phyloP scores from a whole-genome alignment of 257 asterid genomes.

The Solanum ossicruentum region DNA sequence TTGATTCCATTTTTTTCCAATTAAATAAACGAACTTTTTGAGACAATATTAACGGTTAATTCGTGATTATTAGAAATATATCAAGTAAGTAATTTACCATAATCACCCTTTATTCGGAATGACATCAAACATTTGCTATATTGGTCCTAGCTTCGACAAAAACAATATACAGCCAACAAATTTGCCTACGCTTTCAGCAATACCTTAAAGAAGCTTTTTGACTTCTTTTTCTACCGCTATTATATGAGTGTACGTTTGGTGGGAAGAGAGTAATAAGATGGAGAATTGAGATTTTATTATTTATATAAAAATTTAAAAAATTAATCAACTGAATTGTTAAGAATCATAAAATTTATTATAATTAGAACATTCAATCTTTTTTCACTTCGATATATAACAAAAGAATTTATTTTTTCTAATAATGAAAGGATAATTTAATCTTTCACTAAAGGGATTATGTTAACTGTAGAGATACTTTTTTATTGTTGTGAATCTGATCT shows the following conservation, averaged over 20 bases:
- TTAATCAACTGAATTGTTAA: background rate
- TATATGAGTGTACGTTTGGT: no score
- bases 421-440: background rate
- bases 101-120: background rate
- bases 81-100: background rate
- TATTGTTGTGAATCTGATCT: no score
- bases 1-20: background rate
- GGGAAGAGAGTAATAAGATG: background rate
- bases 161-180: background rate
- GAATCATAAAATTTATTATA: no score
- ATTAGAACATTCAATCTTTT: no score
- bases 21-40: background rate
- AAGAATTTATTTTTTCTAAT: background rate
- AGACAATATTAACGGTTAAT: background rate
- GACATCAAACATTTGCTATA: background rate
- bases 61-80: background rate
- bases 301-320: background rate
- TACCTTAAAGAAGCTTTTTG: background rate
- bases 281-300: background rate
- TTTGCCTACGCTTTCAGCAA: background rate
- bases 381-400: background rate
- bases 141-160: background rate
- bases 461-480: background rate
- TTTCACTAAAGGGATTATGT: background rate
- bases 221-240: no score